These are phyloP conservation scores for Aulographum hederae DNA, from an alignment of 2,329 filamentous ascomycete genomes.

Conservation along the genomic window DNA sequence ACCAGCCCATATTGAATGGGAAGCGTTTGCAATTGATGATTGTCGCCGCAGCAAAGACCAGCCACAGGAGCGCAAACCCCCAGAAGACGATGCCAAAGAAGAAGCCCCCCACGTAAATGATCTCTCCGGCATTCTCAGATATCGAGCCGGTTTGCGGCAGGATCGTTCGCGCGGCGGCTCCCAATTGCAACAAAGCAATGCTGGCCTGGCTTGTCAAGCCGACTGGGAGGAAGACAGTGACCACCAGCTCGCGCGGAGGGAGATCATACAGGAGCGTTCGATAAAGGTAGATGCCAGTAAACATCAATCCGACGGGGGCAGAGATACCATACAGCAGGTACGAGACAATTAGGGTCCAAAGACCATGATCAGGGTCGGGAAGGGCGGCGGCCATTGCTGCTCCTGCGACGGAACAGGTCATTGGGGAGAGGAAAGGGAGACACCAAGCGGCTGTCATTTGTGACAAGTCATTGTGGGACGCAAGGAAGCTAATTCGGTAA, in stretches of 20 bases:
- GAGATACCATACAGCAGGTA: conserved; percentile 55
- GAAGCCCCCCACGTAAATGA: conserved; percentile 41
- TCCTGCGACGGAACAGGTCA: conserved; percentile 47
- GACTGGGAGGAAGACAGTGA: conserved; percentile 48
- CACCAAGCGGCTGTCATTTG: conserved; percentile 47
- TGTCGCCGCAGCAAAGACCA: conserved; percentile 33
- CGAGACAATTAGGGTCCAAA: conserved; percentile 43
- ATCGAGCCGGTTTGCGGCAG: conserved; percentile 22
- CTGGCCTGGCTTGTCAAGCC: conserved; percentile 50
- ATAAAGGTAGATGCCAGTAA: conserved; percentile 52
- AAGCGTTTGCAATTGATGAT: conserved; percentile 26
- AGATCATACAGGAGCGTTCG: conserved; percentile 48
- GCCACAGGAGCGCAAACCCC: conserved; percentile 36
- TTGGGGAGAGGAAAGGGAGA: conserved; percentile 46
- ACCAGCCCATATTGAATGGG: conserved; percentile 46
- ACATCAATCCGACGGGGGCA: conserved; percentile 38
- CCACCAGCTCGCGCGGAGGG: conserved; percentile 47
- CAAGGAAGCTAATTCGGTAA: no score
- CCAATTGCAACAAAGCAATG: conserved; percentile 24
- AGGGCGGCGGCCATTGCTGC: conserved; percentile 45
- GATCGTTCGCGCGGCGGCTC: conserved; percentile 22
- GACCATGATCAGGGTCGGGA: conserved; percentile 32
- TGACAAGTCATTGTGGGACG: conserved; percentile 24
- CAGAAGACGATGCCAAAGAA: conserved; percentile 35
- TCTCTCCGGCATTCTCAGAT: conserved; percentile 22